Evolutionary conservation across 306 rosid genomes (phyloP), one percentile per base, ranked within the genome.

Genomic region (Quercus bicolor): DNA sequence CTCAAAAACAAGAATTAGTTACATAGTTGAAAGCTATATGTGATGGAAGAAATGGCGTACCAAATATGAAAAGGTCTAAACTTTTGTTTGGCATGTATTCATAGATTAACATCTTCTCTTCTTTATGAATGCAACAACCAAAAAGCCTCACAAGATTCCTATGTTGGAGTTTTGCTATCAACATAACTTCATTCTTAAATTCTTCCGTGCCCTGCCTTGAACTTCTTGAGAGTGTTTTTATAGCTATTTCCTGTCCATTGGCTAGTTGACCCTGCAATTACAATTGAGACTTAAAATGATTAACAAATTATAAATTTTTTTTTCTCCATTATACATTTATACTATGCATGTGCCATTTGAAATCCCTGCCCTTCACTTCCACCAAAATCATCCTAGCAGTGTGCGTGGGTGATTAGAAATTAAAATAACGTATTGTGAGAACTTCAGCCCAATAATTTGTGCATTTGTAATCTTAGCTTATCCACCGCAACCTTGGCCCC

Each of bases 61-160:
- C 74, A 5, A 86, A 86, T 18, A 81, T 66, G 14, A 83, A 76
- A 20, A 48, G n/a, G 74, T 83, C 84, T 82, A 86, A 77, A 73
- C 87, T 83, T 84, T 79, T 78, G 70, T 86, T 86, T 34, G 83
- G 65, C 90, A 81, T 84, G 75, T 75, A 81, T 78, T 86, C 90
- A 31, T 84, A 86, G 12, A 87, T 24, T 13, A 84, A 76, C 45
- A 87, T 48, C 74, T 80, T 87, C 75, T 84, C 90, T 4, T 84
- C 84, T 4, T 52, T 61, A 6, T 84, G 64, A 60, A 81, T 51
- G 16, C 82, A 84, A 82, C 77, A 84, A 6, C 86, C 90, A 73
- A 81, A 14, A 31, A 87, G 80, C 54, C 24, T 81, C 40, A 87
- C 86, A 52, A 87, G 90, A 51, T 78, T 87, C 73, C 83, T 74